A percentile compares a stretch with the other conserved stretches of the same genome.
These are phyloP conservation scores for Fragaria ananassa DNA, from an alignment of 306 rosid species.

Conservation along the genomic window DNA sequence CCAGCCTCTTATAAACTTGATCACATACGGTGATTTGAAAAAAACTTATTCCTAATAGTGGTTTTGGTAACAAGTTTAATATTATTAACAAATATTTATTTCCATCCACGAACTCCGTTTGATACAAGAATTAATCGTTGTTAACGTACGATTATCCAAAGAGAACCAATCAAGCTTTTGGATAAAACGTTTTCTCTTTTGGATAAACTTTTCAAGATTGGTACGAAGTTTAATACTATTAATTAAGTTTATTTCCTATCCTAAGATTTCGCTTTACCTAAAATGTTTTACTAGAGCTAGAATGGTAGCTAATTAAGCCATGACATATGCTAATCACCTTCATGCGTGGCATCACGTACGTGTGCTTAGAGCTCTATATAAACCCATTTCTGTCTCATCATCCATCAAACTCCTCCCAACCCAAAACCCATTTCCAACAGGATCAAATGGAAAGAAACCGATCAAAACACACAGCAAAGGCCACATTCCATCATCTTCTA, in stretches of 20 bases:
- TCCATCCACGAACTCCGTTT: too few relatives aligned
- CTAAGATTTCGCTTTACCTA: background rate
- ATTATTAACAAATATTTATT: background rate
- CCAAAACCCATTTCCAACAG: background rate
- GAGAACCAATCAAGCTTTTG: too few relatives aligned
- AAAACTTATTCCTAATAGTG: too few relatives aligned
- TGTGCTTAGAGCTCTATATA: background rate
- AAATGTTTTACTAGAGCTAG: background rate
- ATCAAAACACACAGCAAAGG: background rate
- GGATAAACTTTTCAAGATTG: too few relatives aligned
- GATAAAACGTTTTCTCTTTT: too few relatives aligned
- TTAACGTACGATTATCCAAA: too few relatives aligned
- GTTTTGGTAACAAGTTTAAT: background rate
- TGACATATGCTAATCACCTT: background rate
- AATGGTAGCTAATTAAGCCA: background rate
- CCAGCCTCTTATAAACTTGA: too few relatives aligned
- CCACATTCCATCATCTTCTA: background rate
- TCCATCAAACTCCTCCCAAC: background rate
- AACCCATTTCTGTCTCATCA: background rate
- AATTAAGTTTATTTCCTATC: background rate
- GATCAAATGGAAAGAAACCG: background rate
- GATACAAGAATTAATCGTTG: too few relatives aligned
- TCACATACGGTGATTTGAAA: too few relatives aligned
- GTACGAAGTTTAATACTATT: background rate
- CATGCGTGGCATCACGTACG: background rate